These are phyloP conservation scores for Schrenkiella parvula DNA, from an alignment of 345 rosid species.

Conservation along the genomic window DNA sequence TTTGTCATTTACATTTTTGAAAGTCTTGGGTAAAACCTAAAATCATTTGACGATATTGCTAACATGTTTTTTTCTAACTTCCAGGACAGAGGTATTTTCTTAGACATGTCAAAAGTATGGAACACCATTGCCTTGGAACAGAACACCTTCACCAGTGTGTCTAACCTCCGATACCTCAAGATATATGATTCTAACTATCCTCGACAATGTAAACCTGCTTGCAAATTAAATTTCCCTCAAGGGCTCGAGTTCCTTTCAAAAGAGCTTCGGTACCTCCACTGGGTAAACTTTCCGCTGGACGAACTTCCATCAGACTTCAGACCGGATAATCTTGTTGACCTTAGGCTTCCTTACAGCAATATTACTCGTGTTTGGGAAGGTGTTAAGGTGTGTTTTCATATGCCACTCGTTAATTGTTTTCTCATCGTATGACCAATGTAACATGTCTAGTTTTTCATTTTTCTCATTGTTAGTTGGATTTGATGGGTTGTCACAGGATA, in stretches of 20 bases:
- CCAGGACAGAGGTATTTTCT: neutral
- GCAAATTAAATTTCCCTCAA: neutral
- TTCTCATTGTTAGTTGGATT: neutral
- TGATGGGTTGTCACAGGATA: too few species aligned
- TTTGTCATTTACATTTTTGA: too few species aligned
- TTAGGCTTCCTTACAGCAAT: neutral
- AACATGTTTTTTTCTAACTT: neutral
- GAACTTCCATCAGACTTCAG: neutral
- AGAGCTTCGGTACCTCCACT: neutral
- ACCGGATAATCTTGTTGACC: neutral
- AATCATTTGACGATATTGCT: neutral
- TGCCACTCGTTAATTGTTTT: too few species aligned
- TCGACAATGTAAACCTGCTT: neutral
- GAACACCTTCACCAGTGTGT: neutral
- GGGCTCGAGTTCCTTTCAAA: neutral
- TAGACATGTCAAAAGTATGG: neutral
- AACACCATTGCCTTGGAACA: neutral
- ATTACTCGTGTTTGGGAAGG: too few species aligned
- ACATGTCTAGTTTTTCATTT: neutral
- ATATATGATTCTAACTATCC: neutral
- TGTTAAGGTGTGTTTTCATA: too few species aligned
- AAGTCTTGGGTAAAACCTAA: neutral
- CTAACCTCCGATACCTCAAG: neutral
- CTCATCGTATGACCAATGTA: too few species aligned
- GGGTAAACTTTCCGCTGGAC: neutral